Evolutionary conservation across 2,329 filamentous ascomycete species (phyloP).

Genomic region (Pestalotiopsis sp.): DNA sequence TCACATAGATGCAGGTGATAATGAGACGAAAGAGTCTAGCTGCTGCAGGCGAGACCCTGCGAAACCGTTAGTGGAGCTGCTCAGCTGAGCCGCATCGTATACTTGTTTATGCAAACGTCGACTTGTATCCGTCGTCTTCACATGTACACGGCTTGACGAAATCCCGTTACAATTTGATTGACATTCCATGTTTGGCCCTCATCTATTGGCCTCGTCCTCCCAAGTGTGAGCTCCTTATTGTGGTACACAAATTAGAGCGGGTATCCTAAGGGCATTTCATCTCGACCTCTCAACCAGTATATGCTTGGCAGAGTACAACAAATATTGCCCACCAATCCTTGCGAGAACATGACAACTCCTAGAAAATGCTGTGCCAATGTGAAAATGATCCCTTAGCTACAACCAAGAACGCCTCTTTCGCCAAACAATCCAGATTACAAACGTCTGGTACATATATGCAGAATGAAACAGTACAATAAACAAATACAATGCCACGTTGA

Average conservation of each 20-base stretch:
- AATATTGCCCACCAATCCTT: neutral
- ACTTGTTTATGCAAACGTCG: too few species aligned
- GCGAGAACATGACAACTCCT: neutral
- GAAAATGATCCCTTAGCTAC: neutral
- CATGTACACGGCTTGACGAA: neutral
- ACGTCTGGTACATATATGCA: neutral
- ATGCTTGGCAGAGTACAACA: constrained; percentile 4
- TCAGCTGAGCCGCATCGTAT: neutral
- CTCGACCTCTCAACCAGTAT: constrained; percentile 6
- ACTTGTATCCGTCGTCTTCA: neutral
- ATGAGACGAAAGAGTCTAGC: neutral
- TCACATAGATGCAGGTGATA: neutral
- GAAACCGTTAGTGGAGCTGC: neutral
- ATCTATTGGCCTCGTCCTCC: neutral
- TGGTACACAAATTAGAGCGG: constrained; percentile 3
- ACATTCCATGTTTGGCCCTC: neutral
- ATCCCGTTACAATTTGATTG: neutral
- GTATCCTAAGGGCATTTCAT: neutral
- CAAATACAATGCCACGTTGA: neutral
- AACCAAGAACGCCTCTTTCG: neutral
- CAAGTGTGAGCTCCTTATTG: neutral
- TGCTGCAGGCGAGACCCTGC: neutral
- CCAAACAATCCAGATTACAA: neutral
- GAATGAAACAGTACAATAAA: neutral
- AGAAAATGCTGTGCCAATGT: constrained; percentile 1